Percentiles rank a stretch among this genome's conserved stretches.
phyloP scores from a whole-genome alignment of 768 basidiomycete genomes.

The Neoboletus magnificus region DNA sequence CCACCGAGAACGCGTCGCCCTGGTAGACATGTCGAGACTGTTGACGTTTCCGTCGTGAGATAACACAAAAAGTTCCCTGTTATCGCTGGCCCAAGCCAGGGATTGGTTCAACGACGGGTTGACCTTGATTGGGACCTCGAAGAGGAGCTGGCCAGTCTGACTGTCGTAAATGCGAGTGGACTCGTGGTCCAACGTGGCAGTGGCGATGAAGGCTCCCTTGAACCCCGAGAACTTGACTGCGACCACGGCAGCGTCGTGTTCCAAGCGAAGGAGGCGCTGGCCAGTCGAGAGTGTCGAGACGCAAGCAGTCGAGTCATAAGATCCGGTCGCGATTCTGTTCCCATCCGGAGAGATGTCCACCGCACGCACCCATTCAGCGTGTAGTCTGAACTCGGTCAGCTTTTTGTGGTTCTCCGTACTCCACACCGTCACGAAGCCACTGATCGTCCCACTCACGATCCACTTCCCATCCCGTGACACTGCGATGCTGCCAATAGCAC shows the following conservation, averaged over 20 bases:
- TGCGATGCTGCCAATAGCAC: background rate
- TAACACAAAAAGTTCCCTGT: background rate
- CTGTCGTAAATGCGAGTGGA: background rate
- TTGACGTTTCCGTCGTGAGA: background rate
- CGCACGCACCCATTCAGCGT: background rate
- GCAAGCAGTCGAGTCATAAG: background rate
- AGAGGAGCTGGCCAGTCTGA: background rate
- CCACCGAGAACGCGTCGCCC: background rate
- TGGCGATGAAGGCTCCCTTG: background rate
- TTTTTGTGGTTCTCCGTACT: background rate
- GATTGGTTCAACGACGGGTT: background rate
- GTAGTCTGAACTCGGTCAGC: background rate
- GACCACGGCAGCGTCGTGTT: background rate
- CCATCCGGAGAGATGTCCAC: background rate
- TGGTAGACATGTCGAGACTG: background rate
- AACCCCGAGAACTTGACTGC: background rate
- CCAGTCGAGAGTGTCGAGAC: background rate
- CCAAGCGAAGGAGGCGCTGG: background rate
- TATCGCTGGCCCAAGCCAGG: background rate
- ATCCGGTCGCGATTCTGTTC: background rate
- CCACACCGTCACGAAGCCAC: background rate
- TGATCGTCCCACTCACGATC: background rate
- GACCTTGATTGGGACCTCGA: background rate
- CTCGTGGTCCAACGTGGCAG: background rate
- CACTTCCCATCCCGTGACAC: background rate